These are phyloP conservation scores for Ophiosphaerella narmari DNA, from an alignment of 2,329 filamentous ascomycete genomes.

Conservation along the genomic window DNA sequence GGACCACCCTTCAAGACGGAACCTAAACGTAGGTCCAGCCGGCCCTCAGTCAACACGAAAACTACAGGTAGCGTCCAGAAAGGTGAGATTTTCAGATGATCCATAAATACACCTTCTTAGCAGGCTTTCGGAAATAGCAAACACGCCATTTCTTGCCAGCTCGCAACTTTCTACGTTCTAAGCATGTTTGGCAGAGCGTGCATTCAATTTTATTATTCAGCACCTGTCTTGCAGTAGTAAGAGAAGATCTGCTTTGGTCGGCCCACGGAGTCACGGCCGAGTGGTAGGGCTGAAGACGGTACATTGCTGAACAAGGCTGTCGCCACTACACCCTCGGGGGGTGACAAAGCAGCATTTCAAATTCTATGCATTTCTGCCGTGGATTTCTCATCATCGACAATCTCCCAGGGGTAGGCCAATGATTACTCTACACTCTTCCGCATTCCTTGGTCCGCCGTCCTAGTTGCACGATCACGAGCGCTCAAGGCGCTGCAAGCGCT, in stretches of 20 bases:
- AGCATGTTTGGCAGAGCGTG: not conserved
- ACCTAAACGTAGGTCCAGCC: no score
- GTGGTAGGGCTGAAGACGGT: conserved; percentile 11
- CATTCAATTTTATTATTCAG: conserved; percentile 13
- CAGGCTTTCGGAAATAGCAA: not conserved
- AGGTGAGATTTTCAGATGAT: not conserved
- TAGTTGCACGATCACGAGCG: no score
- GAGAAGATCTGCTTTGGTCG: not conserved
- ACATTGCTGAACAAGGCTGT: conserved; percentile 16
- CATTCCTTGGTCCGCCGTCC: not conserved
- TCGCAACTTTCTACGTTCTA: conserved; percentile 1
- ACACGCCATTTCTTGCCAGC: not conserved
- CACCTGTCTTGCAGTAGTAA: conserved; percentile 1
- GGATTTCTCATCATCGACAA: conserved; percentile 3
- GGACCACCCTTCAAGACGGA: not conserved
- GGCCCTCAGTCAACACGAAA: not conserved
- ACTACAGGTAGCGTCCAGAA: not conserved
- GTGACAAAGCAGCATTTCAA: conserved; percentile 13
- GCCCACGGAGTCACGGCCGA: conserved; percentile 3
- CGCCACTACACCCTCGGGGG: conserved; percentile 1
- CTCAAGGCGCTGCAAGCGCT: not conserved
- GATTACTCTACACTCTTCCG: not conserved
- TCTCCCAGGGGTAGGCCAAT: no score
- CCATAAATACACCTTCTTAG: not conserved
- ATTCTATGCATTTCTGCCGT: not conserved